Conservation (phyloP, 192 early-diverging fungal genomes). For the Linnemannia hyalina region DNA sequence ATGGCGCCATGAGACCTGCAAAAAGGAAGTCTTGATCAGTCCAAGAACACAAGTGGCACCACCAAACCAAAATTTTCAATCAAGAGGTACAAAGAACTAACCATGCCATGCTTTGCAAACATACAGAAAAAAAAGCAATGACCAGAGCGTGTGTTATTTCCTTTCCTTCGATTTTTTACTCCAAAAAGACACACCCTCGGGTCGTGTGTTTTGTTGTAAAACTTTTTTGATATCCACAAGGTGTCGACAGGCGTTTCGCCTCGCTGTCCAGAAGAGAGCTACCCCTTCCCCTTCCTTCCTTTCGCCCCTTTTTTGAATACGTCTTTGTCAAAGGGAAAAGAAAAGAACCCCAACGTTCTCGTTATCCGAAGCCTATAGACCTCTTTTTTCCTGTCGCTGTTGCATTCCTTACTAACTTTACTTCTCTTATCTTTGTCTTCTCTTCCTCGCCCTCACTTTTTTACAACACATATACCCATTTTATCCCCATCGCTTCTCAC, state of each 20-base stretch:
- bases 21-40: no score
- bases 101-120: no score
- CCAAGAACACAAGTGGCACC: no score
- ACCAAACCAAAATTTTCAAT: no score
- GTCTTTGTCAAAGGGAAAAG: background rate
- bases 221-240: background rate
- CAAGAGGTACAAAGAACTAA: no score
- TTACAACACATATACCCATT: background rate
- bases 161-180: background rate
- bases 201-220: background rate
- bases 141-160: no score
- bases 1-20: no score
- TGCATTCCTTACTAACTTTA: background rate
- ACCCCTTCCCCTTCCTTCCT: background rate
- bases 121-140: no score
- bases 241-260: background rate
- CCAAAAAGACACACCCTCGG: background rate
- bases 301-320: background rate
- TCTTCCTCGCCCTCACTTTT: background rate
- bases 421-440: background rate
- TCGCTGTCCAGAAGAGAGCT: background rate
- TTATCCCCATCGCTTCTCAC: background rate
- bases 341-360: conserved; percentile 1
- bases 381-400: background rate
- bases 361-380: background rate